A percentile compares a stretch with the other conserved stretches of the same genome.
phyloP scores from a whole-genome alignment of 768 basidiomycete species.

The Hypsizygus marmoreus region DNA sequence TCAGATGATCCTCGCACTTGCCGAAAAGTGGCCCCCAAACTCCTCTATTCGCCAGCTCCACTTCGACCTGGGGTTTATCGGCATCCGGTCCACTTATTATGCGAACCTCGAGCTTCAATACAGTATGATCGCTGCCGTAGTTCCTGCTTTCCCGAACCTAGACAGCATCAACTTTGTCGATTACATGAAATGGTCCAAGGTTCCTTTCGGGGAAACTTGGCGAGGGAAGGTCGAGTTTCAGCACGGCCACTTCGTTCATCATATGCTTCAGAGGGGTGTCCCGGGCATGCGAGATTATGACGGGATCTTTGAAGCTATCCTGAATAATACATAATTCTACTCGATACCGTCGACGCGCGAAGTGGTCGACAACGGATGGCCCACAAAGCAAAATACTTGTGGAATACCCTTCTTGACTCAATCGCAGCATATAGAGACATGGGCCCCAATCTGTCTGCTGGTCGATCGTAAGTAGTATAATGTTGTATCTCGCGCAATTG shows the following conservation, averaged over 20 bases:
- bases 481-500: too few species aligned
- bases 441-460: too few species aligned
- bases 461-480: too few species aligned
- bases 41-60: constrained; percentile 6
- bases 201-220: constrained; percentile 4
- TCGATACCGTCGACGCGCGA: too few species aligned
- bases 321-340: too few species aligned
- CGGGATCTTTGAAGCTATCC: too few species aligned
- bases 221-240: neutral
- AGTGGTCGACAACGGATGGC: too few species aligned
- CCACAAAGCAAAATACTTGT: too few species aligned
- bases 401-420: too few species aligned
- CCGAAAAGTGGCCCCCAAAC: constrained; percentile 9
- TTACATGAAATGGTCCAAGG: constrained; percentile 10
- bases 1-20: constrained; percentile 3
- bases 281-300: too few species aligned
- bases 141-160: constrained; percentile 14
- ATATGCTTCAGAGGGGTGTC: neutral
- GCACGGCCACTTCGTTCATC: neutral
- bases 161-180: constrained; percentile 3
- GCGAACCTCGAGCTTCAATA: constrained; percentile 10
- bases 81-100: neutral
- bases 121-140: neutral
- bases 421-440: too few species aligned
- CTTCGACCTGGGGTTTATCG: neutral